Evolutionary conservation across 1,139 yeast species (phyloP).

Genomic region (Lodderomyces pseudojiufengensis): DNA sequence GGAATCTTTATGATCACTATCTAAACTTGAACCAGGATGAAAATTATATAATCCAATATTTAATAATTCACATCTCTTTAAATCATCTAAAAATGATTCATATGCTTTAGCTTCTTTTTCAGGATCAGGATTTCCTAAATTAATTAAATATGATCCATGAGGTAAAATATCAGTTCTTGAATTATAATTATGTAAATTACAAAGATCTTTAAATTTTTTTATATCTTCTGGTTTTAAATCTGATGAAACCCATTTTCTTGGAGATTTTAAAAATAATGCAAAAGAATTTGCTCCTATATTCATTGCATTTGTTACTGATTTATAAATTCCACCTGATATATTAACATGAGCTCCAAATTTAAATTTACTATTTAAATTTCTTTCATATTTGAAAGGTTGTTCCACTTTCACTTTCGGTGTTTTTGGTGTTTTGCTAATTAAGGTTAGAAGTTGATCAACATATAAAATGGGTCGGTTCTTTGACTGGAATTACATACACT

Average conservation of each 20-base stretch:
- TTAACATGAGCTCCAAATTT: slow-evolving; percentile 85
- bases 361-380: slow-evolving; percentile 21
- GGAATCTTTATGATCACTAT: slow-evolving; percentile 64
- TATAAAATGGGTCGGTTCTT: no score
- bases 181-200: slow-evolving; percentile 62
- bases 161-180: slow-evolving; percentile 80
- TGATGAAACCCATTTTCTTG: slow-evolving; percentile 88
- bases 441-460: background rate
- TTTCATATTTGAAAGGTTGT: slow-evolving; percentile 20
- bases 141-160: slow-evolving; percentile 91
- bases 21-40: slow-evolving; percentile 91
- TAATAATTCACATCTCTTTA: slow-evolving; percentile 78
- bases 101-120: slow-evolving; percentile 76
- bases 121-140: slow-evolving; percentile 83
- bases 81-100: slow-evolving; percentile 80
- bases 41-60: slow-evolving; percentile 85
- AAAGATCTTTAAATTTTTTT: slow-evolving; percentile 55
- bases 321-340: slow-evolving; percentile 70
- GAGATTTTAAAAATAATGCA: slow-evolving; percentile 87
- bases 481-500: slow-evolving; percentile 10
- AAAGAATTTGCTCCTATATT: slow-evolving; percentile 79
- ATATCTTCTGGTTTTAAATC: slow-evolving; percentile 67
- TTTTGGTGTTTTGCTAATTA: slow-evolving; percentile 2
- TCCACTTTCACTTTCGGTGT: slow-evolving; percentile 9
- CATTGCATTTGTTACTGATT: slow-evolving; percentile 71